These are phyloP conservation scores for Sarcomyxa edulis DNA, from an alignment of 768 basidiomycete species.

Conservation along the genomic window DNA sequence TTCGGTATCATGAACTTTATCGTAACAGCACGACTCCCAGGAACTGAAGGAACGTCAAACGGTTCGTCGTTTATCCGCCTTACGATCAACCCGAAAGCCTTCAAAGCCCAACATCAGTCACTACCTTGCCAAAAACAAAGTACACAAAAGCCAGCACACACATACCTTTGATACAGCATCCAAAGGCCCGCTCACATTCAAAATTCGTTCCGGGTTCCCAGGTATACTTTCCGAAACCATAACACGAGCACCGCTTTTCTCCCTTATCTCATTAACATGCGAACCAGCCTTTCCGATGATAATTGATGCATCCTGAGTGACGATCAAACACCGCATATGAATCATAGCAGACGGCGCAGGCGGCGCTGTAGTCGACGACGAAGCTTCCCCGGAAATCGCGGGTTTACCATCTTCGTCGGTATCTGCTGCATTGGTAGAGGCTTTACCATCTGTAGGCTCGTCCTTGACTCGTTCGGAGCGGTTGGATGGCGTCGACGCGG, in stretches of 20 bases:
- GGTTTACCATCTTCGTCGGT: constrained; percentile 36
- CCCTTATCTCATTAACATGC: constrained; percentile 97
- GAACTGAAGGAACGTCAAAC: constrained; percentile 95
- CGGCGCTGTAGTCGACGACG: constrained; percentile 38
- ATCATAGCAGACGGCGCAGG: constrained; percentile 77
- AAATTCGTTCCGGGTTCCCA: constrained; percentile 97
- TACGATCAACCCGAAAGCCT: constrained; percentile 99
- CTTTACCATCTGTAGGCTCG: constrained; percentile 30
- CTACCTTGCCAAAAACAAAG: constrained; percentile 89
- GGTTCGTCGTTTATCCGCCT: constrained; percentile 99
- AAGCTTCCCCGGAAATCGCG: constrained; percentile 37
- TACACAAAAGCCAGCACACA: constrained; percentile 33
- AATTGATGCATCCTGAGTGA: constrained; percentile 98
- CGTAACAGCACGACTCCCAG: constrained; percentile 95
- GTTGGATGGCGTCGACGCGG: constrained; percentile 50
- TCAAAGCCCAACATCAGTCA: constrained; percentile 3
- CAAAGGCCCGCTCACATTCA: constrained; percentile 93
- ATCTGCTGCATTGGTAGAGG: constrained; percentile 31
- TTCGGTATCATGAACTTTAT: constrained; percentile 99
- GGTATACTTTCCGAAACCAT: constrained; percentile 98
- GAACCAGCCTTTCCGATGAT: constrained; percentile 96
- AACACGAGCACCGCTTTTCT: constrained; percentile 94
- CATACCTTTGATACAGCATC: constrained; percentile 98
- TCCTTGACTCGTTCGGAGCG: constrained; percentile 39
- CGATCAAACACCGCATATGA: constrained; percentile 97